Evolutionary conservation across 2,329 filamentous ascomycete species (phyloP).

Genomic region (Fusarium euwallaceae): DNA sequence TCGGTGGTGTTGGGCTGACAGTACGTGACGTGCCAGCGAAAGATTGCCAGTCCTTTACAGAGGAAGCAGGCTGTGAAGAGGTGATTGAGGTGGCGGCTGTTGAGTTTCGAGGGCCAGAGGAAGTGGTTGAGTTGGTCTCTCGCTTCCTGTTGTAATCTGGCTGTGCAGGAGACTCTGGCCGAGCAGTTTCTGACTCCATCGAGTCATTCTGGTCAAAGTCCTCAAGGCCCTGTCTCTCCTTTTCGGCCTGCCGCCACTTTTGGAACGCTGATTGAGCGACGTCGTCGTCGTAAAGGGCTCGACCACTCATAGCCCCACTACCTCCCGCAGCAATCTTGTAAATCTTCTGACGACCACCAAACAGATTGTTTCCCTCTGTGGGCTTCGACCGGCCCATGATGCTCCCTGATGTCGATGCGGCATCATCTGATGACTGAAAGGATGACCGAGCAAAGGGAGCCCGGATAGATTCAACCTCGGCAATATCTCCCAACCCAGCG

Average conservation of each 20-base stretch:
- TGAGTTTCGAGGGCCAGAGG: constrained; percentile 78
- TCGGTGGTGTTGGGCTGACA: constrained; percentile 54
- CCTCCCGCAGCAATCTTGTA: constrained; percentile 80
- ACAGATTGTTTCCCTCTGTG: constrained; percentile 90
- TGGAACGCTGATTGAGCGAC: constrained; percentile 87
- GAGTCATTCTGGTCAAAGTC: constrained; percentile 46
- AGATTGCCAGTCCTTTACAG: constrained; percentile 65
- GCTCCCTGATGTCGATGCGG: constrained; percentile 73
- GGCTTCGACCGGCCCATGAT: constrained; percentile 89
- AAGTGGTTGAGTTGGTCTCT: constrained; percentile 89
- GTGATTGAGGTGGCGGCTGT: constrained; percentile 90
- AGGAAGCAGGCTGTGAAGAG: constrained; percentile 73
- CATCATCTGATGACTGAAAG: constrained; percentile 78
- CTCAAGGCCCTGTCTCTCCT: constrained; percentile 60
- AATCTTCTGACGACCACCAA: constrained; percentile 95
- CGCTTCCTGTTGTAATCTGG: constrained; percentile 79
- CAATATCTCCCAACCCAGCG: constrained; percentile 81
- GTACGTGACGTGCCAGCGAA: constrained; percentile 54
- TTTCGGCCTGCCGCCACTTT: constrained; percentile 74
- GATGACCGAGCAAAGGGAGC: constrained; percentile 75
- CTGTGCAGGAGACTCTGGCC: constrained; percentile 61
- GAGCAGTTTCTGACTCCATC: constrained; percentile 45
- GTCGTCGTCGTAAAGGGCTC: constrained; percentile 88
- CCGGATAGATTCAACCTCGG: constrained; percentile 87
- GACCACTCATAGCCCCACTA: constrained; percentile 70